Evolutionary conservation across 306 rosid species (phyloP), one percentile per base, ranked within the genome.

Genomic region (Vicia faba): DNA sequence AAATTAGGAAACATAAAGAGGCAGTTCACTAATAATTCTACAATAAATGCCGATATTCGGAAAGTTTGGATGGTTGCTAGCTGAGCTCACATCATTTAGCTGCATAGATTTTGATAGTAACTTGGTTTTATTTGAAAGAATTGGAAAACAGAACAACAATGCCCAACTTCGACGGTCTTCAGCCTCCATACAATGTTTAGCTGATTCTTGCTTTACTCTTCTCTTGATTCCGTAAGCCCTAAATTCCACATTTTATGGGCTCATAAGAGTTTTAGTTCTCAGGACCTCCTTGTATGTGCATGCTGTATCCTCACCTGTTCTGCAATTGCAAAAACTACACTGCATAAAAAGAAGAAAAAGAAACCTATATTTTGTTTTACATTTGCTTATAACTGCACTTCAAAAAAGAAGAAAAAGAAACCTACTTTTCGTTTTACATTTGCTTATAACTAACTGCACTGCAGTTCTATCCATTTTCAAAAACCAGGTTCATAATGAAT

Each of bases 161-260:
- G 19, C 61, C 13, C 61, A 7, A 55, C 20, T 55, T 26, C 3
- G 11, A 26, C 7, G 38, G 19, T 28, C 38, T 55, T 36, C 61
- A 55, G 29, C 36, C 8, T 55, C 38, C 38, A 13, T 55, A 55
- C 15, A 53, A 55, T 11, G 33, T 36, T 66, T 36, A 38, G 67
- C 38, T 43, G 67, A 44, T 55, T 62, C 75, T 44, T 53, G 60
- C 66, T 69, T 43, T 35, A 53, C 55, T 43, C 48, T 75, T 61
- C 59, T 55, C 20, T 46, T 29, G 31, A 29, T 48, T 48, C 44
- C 46, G 58, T 10, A 59, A 66, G 16, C 35, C 36, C 39, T 41
- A 75, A 60, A 68, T 31, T 60, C 57, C 23, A 28, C 16, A 23
- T 57, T 28, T 60, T 56, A 68, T 60, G 63, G 54, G 59, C 41